Percentiles rank a stretch among this genome's conserved stretches.
Conservation (phyloP, 2,329 filamentous ascomycete species). For the Magnaporthiopsis incrustans region DNA sequence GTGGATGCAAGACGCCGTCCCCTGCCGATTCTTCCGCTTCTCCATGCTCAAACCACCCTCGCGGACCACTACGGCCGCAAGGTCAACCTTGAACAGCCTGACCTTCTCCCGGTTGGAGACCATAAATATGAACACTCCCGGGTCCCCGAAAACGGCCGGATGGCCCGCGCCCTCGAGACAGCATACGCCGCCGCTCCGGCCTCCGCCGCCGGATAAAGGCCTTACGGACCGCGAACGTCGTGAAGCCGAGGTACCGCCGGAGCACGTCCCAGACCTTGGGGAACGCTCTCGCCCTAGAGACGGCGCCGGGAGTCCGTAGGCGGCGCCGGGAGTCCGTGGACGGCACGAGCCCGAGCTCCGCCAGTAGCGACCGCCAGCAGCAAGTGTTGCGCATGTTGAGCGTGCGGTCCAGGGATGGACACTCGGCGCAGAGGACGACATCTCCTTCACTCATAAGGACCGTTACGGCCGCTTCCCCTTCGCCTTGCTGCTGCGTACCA, state of each 20-base stretch:
- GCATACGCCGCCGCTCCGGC: slow-evolving; percentile 13
- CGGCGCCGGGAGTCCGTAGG: slow-evolving; percentile 20
- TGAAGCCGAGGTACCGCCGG: slow-evolving; percentile 10
- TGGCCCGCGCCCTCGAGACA: slow-evolving; percentile 8
- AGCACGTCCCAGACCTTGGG: slow-evolving; percentile 8
- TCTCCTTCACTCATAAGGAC: slow-evolving; percentile 39
- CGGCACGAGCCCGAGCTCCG: slow-evolving; percentile 1
- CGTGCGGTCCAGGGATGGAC: slow-evolving; percentile 17
- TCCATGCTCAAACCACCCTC: neutral
- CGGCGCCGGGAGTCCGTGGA: slow-evolving; percentile 14
- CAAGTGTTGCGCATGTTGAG: slow-evolving; percentile 31
- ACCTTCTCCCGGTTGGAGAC: slow-evolving; percentile 14
- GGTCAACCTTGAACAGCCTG: slow-evolving; percentile 13
- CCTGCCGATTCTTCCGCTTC: slow-evolving; percentile 8
- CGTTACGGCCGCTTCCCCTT: slow-evolving; percentile 11
- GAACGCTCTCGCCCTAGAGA: slow-evolving; percentile 14
- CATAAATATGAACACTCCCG: neutral
- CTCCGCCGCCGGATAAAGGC: slow-evolving; percentile 12
- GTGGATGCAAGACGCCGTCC: neutral
- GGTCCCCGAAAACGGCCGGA: slow-evolving; percentile 2
- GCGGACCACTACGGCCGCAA: slow-evolving; percentile 11
- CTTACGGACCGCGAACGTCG: slow-evolving; percentile 12
- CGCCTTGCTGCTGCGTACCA: neutral
- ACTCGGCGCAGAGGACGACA: slow-evolving; percentile 18
- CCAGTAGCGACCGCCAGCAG: slow-evolving; percentile 25